These are phyloP conservation scores for Tuber borchii DNA, from an alignment of 495 filamentous ascomycete genomes.

Conservation along the genomic window DNA sequence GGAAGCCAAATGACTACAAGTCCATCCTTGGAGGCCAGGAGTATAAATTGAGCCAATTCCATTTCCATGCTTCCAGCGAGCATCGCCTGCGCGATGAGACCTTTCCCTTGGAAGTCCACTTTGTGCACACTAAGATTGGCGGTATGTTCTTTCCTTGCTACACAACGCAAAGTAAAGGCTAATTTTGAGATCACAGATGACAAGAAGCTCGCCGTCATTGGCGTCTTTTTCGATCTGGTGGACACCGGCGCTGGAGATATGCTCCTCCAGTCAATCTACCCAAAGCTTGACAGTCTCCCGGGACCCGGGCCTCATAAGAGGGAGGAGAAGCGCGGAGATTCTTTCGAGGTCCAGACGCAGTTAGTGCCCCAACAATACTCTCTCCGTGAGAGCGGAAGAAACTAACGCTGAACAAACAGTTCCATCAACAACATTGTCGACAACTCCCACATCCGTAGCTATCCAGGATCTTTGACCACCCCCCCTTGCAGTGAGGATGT, in stretches of 20 bases:
- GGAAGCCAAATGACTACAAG: slow-evolving; percentile 13
- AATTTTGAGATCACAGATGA: neutral
- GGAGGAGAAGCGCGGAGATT: neutral
- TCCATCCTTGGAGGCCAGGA: slow-evolving; percentile 44
- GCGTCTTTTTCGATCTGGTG: slow-evolving; percentile 55
- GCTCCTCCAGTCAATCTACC: slow-evolving; percentile 9
- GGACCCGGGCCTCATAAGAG: neutral
- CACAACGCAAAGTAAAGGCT: neutral
- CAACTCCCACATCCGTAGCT: slow-evolving; percentile 41
- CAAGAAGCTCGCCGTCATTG: slow-evolving; percentile 50
- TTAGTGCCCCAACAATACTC: neutral
- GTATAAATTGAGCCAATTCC: slow-evolving; percentile 58
- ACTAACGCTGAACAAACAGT: slow-evolving; percentile 4
- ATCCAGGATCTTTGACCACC: slow-evolving; percentile 60
- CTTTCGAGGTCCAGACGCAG: slow-evolving; percentile 4
- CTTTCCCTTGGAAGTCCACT: slow-evolving; percentile 58
- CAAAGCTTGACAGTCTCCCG: neutral
- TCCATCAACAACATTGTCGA: slow-evolving; percentile 11
- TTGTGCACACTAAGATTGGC: slow-evolving; percentile 51
- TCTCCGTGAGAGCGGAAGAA: neutral
- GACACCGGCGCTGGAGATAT: slow-evolving; percentile 35
- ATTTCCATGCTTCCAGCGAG: slow-evolving; percentile 65
- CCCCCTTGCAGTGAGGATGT: slow-evolving; percentile 63
- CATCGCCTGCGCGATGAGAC: slow-evolving; percentile 52
- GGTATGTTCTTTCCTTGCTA: slow-evolving; percentile 8